Percentiles rank a stretch among this genome's conserved stretches.
These are phyloP conservation scores for Cercophora newfieldiana DNA, from an alignment of 495 filamentous ascomycete species.

Conservation along the genomic window DNA sequence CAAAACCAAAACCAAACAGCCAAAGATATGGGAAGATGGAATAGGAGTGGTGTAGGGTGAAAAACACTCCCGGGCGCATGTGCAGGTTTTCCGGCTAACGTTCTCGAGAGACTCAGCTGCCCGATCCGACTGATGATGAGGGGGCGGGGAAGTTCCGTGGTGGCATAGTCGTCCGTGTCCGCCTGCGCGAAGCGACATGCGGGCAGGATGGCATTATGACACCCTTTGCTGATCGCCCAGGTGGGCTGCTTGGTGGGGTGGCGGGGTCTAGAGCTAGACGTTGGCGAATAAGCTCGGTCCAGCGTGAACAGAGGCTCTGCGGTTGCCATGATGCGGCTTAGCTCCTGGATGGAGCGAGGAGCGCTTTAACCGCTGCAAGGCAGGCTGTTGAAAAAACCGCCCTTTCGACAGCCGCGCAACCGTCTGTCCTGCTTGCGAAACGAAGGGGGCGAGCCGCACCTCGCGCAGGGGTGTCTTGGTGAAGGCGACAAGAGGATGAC, in stretches of 20 bases:
- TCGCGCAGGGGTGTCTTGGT: not conserved
- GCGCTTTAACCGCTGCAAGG: constrained; percentile 21
- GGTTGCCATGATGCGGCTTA: constrained; percentile 16
- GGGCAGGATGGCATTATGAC: constrained; percentile 25
- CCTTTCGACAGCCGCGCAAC: not conserved
- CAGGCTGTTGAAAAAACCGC: not conserved
- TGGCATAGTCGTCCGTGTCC: not conserved
- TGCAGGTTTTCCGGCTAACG: constrained; percentile 18
- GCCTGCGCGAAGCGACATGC: constrained; percentile 17
- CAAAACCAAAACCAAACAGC: not conserved
- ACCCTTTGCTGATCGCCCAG: constrained; percentile 20
- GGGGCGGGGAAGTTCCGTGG: constrained; percentile 10
- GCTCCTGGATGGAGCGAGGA: not conserved
- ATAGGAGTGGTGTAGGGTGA: constrained; percentile 9
- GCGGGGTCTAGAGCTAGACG: constrained; percentile 26
- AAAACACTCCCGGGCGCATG: constrained; percentile 22
- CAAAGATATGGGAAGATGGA: not conserved
- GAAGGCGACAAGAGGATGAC: not conserved
- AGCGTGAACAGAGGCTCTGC: constrained; percentile 14
- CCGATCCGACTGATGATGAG: constrained; percentile 10
- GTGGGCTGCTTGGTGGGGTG: constrained; percentile 32
- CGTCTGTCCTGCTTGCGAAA: no score
- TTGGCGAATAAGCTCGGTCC: constrained; percentile 20
- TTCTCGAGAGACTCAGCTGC: constrained; percentile 12
- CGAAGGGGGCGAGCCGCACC: not conserved